Evolutionary conservation across 257 asterid genomes (phyloP).

Genomic region (Ilex aquifolium): DNA sequence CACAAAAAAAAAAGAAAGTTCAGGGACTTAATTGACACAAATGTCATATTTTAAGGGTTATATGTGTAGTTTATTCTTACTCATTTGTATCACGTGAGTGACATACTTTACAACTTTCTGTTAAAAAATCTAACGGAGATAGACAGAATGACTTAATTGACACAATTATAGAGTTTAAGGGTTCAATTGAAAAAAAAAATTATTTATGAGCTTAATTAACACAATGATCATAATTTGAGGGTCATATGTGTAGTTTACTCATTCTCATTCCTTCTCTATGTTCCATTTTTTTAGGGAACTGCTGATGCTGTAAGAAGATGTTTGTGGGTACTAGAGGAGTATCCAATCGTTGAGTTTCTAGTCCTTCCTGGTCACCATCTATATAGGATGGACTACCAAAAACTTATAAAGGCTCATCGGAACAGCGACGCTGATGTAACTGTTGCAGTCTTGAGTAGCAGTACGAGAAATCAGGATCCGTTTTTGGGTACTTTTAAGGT

Average conservation of each 20-base stretch:
- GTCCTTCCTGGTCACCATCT: constrained; percentile 90
- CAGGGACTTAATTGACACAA: no score
- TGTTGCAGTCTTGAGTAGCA: constrained; percentile 34
- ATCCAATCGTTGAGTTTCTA: constrained; percentile 47
- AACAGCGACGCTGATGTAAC: constrained; percentile 47
- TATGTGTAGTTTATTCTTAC: no score
- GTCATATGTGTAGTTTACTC: neutral
- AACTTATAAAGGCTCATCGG: constrained; percentile 48
- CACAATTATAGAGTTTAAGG: no score
- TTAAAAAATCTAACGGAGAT: no score
- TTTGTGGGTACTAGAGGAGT: constrained; percentile 71
- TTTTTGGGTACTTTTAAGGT: constrained; percentile 51
- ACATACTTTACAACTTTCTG: no score
- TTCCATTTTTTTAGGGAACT: constrained; percentile 46
- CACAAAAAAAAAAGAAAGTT: no score
- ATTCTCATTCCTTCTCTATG: neutral
- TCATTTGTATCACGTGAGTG: no score
- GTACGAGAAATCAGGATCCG: constrained; percentile 21
- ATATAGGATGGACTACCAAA: constrained; percentile 75
- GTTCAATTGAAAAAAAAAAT: no score
- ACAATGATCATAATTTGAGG: no score
- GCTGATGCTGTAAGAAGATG: constrained; percentile 88
- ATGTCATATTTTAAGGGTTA: no score
- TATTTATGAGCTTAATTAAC: no score
- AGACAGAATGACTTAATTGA: no score